phyloP scores from a whole-genome alignment of 257 asterid genomes.

The Solanum corneliomulleri region DNA sequence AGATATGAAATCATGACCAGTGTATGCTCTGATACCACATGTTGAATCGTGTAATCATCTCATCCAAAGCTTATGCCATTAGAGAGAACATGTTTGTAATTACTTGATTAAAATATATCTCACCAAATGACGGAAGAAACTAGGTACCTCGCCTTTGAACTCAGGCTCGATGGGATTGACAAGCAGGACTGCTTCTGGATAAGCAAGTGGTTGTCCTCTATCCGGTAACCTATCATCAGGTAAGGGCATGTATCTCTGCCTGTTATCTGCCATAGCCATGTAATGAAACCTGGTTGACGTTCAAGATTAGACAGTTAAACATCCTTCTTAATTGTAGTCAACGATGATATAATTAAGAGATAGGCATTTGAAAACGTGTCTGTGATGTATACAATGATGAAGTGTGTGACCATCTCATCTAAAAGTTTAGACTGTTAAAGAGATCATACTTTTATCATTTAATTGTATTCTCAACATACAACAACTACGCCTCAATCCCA shows the following conservation, averaged over 20 bases:
- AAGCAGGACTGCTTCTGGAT: conserved; percentile 81
- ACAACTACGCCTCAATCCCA: neutral
- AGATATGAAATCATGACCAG: neutral
- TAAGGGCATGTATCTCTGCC: conserved; percentile 70
- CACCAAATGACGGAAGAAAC: neutral
- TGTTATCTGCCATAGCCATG: conserved; percentile 64
- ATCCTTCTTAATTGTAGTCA: neutral
- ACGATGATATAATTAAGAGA: neutral
- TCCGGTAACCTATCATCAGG: conserved; percentile 68
- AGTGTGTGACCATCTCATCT: neutral
- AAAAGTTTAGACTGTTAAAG: no score
- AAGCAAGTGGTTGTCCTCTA: conserved; percentile 59
- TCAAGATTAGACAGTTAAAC: neutral
- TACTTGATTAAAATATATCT: neutral
- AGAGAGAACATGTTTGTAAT: neutral
- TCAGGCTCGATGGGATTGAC: conserved; percentile 63
- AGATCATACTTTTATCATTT: neutral
- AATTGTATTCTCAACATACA: neutral
- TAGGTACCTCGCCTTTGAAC: conserved; percentile 62
- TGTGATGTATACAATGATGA: neutral
- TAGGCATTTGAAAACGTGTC: neutral
- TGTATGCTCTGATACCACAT: neutral
- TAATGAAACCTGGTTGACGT: conserved; percentile 46
- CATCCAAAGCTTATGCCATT: neutral
- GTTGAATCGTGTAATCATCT: neutral